These are phyloP conservation scores for Plasmodium inui DNA, from an alignment of 169 alveolate species.

Conservation along the genomic window DNA sequence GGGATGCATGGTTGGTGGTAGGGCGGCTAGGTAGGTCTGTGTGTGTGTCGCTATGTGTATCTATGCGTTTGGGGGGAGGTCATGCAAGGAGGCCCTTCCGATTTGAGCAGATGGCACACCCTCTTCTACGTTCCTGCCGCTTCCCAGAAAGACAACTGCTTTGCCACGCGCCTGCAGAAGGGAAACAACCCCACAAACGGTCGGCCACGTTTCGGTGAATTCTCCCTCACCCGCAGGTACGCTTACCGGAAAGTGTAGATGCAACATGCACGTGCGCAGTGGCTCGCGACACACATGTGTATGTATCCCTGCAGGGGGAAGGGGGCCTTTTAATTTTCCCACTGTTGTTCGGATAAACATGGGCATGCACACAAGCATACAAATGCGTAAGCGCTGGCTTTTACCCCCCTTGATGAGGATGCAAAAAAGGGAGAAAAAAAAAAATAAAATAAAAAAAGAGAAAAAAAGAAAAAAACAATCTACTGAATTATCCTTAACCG, in stretches of 20 bases:
- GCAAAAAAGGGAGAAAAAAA: neutral
- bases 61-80: neutral
- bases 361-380: neutral
- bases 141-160: neutral
- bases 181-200: constrained; percentile 15
- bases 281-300: neutral
- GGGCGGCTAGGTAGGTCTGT: neutral
- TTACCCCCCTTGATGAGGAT: neutral
- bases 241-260: constrained; percentile 10
- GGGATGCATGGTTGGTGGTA: constrained; percentile 13
- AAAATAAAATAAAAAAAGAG: neutral
- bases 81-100: neutral
- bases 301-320: neutral
- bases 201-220: neutral
- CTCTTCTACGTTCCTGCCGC: neutral
- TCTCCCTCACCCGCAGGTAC: neutral
- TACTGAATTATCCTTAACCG: neutral
- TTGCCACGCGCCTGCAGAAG: neutral
- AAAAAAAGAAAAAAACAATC: neutral
- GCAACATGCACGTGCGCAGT: neutral
- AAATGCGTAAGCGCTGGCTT: neutral
- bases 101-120: neutral
- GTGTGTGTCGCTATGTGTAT: neutral
- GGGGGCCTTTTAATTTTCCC: neutral
- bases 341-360: neutral